Evolutionary conservation across 306 rosid species (phyloP).

Genomic region (Urtica urens): DNA sequence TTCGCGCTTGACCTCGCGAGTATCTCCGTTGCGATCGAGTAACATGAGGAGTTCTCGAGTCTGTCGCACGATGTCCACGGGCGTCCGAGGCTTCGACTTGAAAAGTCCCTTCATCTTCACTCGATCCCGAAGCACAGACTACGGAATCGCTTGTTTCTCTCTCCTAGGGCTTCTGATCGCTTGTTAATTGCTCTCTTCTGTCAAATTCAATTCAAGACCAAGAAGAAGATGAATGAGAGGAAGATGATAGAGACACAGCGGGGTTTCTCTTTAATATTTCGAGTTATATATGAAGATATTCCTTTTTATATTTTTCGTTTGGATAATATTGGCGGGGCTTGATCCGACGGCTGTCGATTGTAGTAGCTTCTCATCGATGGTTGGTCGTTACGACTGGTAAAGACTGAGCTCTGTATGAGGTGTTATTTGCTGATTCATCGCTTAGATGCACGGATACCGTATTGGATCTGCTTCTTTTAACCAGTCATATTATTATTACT

Average conservation of each 20-base stretch:
- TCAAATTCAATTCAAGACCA: background rate
- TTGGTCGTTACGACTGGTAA: slow-evolving; percentile 1
- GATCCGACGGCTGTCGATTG: slow-evolving; percentile 12
- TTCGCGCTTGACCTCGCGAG: slow-evolving; percentile 79
- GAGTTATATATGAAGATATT: background rate
- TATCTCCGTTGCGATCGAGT: slow-evolving; percentile 35
- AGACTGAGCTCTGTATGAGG: too few species aligned
- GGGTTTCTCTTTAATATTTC: background rate
- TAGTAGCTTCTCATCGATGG: background rate
- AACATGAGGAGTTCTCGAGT: slow-evolving; percentile 74
- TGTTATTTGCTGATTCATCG: too few species aligned
- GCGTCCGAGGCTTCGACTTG: slow-evolving; percentile 93
- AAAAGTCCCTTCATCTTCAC: slow-evolving; percentile 73
- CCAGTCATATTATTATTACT: too few species aligned
- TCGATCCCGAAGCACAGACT: background rate
- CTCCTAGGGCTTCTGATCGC: slow-evolving; percentile 1
- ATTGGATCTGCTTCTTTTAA: too few species aligned
- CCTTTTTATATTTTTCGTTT: background rate
- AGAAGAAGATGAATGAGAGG: background rate
- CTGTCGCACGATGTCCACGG: slow-evolving; percentile 69
- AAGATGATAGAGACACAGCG: background rate
- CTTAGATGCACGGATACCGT: too few species aligned
- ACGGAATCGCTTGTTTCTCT: slow-evolving; percentile 9
- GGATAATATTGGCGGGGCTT: background rate
- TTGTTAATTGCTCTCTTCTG: background rate